Evolutionary conservation across 2,329 filamentous ascomycete genomes (phyloP).

Genomic region (Akanthomyces lecanii): DNA sequence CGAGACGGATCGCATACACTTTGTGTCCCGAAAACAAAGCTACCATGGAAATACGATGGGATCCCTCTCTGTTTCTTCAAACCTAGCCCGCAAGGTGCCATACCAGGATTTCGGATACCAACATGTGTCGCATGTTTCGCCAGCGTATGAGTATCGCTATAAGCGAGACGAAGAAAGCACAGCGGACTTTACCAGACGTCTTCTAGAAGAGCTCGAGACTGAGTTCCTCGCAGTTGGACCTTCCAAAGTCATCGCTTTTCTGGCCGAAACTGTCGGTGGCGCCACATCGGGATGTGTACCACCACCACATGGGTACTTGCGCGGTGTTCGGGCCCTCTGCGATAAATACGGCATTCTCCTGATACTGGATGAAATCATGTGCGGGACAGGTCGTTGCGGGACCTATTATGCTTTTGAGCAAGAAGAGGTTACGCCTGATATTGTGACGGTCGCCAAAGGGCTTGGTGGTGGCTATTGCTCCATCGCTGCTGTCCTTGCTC

Average conservation of each 20-base stretch:
- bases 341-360: conserved; percentile 51
- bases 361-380: conserved; percentile 64
- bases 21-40: conserved; percentile 41
- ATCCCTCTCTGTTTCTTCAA: conserved; percentile 36
- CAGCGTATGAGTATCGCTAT: conserved; percentile 24
- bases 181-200: conserved; percentile 34
- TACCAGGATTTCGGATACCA: conserved; percentile 26
- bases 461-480: conserved; percentile 54
- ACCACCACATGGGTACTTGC: conserved; percentile 49
- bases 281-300: conserved; percentile 49
- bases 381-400: conserved; percentile 55
- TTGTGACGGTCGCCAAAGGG: conserved; percentile 57
- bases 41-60: conserved; percentile 51
- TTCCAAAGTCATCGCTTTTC: conserved; percentile 43
- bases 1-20: conserved; percentile 33
- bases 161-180: conserved; percentile 31
- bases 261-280: conserved; percentile 47
- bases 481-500: conserved; percentile 51
- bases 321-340: conserved; percentile 50
- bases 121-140: conserved; percentile 27
- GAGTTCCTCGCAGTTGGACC: conserved; percentile 45
- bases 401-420: conserved; percentile 45
- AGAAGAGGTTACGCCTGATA: conserved; percentile 43
- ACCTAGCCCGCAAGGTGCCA: conserved; percentile 25
- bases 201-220: conserved; percentile 42